Evolutionary conservation across 148 eudicot genomes (phyloP), one percentile per base, ranked within the genome.

Genomic region (Silene latifolia): DNA sequence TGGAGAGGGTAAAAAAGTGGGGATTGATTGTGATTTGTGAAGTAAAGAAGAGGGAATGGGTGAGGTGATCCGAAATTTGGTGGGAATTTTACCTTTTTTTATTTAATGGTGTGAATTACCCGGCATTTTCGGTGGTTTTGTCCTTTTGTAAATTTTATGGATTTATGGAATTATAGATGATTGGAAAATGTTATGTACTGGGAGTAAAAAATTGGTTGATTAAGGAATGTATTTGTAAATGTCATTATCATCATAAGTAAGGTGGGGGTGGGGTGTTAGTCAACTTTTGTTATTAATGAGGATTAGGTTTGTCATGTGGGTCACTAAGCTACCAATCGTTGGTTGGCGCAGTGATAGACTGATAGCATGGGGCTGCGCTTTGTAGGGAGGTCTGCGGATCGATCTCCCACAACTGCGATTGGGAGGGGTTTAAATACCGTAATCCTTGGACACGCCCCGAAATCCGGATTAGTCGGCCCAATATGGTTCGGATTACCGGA

Each of bases 1-100:
- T 47, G 0, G 29, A 17, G 27, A 19, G 27, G 19, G 35, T 5
- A 63, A 21, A 5, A 48, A 54, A 10, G 18, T 15, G 20, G 18
- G n/a, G 21, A 57, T 9, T 58, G 35, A 24, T 12, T 32, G 79
- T 39, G 44, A 39, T 39, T 39, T 39, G 74, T 69, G 59, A 61
- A 69, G 68, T 59, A 18, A 76, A 18, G 66, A 23, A 77, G 56
- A 53, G n/a, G 72, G 63, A 73, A 39, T 23, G 68, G 35, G 25
- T 63, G 78, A 77, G 85, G 85, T 80, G 85, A 80, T 83, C 85
- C 85, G 78, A 47, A 63, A 76, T 51, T 76, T 79, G 57, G 82
- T 73, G 75, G 63, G 39, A 56, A 64, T 47, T 21, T 19, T 69
- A 44, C n/a, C 27, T 8, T 3, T 39, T 4, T 1, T 39, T 39